These are phyloP conservation scores for Cyberlindnera samutprakarnensis DNA, from an alignment of 805 yeast genomes.

Conservation along the genomic window DNA sequence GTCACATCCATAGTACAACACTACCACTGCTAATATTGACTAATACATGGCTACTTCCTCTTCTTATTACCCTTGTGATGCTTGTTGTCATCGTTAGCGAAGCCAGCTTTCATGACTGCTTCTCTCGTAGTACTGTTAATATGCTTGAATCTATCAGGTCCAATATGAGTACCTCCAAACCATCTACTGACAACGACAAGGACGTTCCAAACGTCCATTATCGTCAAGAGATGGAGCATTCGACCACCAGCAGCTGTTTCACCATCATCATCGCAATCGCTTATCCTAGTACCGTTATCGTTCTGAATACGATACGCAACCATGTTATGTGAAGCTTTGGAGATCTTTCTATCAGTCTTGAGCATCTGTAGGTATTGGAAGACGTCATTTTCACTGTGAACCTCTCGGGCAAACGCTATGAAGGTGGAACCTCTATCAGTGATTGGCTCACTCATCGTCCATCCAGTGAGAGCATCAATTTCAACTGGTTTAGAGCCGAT, in stretches of 20 bases:
- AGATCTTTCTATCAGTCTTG: conserved; percentile 56
- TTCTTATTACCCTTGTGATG: conserved; percentile 19
- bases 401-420: conserved; percentile 64
- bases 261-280: conserved; percentile 96
- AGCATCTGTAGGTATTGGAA: conserved; percentile 41
- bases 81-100: conserved; percentile 22
- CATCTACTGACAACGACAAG: conserved; percentile 75
- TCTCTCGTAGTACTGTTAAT: conserved; percentile 86
- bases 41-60: conserved; percentile 7
- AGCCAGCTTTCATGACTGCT: conserved; percentile 63
- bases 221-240: conserved; percentile 64
- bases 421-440: conserved; percentile 82
- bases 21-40: not conserved
- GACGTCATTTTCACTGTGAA: conserved; percentile 63
- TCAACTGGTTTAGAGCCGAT: conserved; percentile 7
- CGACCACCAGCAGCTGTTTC: conserved; percentile 95
- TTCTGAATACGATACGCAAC: conserved; percentile 74
- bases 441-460: conserved; percentile 74
- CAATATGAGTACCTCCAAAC: conserved; percentile 89
- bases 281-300: conserved; percentile 44
- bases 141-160: conserved; percentile 92
- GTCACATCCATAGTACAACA: conserved; percentile 8
- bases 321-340: conserved; percentile 73
- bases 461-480: conserved; percentile 52
- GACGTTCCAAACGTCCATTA: conserved; percentile 75